Base-by-base conservation (phyloP, 495 filamentous ascomycete genomes). In the Entonaema liquescens region DNA sequence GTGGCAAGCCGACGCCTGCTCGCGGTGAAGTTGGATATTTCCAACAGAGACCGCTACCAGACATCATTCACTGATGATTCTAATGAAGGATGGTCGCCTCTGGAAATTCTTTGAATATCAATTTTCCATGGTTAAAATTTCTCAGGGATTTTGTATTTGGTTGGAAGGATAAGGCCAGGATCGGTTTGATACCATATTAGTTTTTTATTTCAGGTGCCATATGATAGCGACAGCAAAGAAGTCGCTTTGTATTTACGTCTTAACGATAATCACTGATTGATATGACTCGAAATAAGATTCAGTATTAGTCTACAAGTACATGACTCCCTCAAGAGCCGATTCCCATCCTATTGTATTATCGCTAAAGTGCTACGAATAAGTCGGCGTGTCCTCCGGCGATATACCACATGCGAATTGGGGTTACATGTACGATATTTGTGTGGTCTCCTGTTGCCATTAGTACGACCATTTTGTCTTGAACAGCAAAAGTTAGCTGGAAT, bases 111-210 rank as follows among this genome's bases (percentile, higher is more conserved):
- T 65, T 17, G 17, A 33, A 60, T 53, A 60, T 47, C 44, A 21
- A 26, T 28, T 56, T 28, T 28, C 55, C 44, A 26, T 21, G 26
- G 28, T 52, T 15, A 25, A n/a, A 50, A 8, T 12, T 12, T 42
- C 15, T 50, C 33, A 12, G 5, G 35, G 12, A 44, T 65, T 42
- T 40, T 62, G 40, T 59, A 65, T 57, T 28, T 23, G 56, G 36
- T 40, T 21, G 7, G 50, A 17, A 38, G 53, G 59, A 38, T 53
- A 36, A 29, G 40, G 59, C 31, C 23, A 12, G 49, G 31, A 23
- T 57, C 52, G 35, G 7, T 47, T 67, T 54, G 68, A 67, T 71
- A 71, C 68, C 67, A 70, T 44, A 49, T 53, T 12, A 25, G 38
- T 33, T 54, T 55, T n/a, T n/a, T n/a, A n/a, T n/a, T n/a, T n/a